Conservation (phyloP, 768 basidiomycete species). For the Pleurotus salmoneostramineus region DNA sequence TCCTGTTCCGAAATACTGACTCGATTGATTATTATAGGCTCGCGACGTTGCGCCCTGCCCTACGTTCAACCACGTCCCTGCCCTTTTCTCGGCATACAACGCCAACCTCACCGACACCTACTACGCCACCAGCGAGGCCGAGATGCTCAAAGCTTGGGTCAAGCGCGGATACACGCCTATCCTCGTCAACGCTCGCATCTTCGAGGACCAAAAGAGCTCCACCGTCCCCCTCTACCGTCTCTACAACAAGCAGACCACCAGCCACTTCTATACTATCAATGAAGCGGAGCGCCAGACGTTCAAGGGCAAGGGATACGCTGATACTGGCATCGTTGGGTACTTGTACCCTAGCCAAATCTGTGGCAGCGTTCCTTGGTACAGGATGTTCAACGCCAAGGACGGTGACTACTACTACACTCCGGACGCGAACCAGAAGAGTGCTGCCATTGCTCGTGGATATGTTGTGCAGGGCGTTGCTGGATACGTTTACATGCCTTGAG, state of each 20-base stretch:
- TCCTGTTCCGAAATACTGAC: background rate
- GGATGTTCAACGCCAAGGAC: background rate
- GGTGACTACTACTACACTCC: conserved; percentile 3
- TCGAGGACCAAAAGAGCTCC: conserved; percentile 5
- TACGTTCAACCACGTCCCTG: conserved; percentile 3
- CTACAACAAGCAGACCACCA: conserved; percentile 6
- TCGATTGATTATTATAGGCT: background rate
- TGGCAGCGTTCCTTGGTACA: conserved; percentile 3
- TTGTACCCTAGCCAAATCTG: conserved; percentile 5
- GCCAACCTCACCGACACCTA: conserved; percentile 1
- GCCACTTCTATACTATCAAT: conserved; percentile 13
- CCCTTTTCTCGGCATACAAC: conserved; percentile 4
- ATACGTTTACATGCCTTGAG: conserved; percentile 5
- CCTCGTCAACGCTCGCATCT: conserved; percentile 10
- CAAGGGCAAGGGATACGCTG: conserved; percentile 2
- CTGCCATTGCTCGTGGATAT: background rate
- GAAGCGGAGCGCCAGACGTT: conserved; percentile 5
- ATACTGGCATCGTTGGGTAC: conserved; percentile 9
- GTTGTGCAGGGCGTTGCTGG: background rate
- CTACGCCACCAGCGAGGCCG: conserved; percentile 5
- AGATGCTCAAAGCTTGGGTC: conserved; percentile 5
- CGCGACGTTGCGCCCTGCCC: conserved; percentile 1
- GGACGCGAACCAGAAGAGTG: background rate
- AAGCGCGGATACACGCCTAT: background rate
- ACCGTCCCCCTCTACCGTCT: conserved; percentile 13